A percentile compares a stretch with the other conserved stretches of the same genome.
Evolutionary conservation across 805 yeast genomes (phyloP).

Genomic region (Lipomyces orientalis): DNA sequence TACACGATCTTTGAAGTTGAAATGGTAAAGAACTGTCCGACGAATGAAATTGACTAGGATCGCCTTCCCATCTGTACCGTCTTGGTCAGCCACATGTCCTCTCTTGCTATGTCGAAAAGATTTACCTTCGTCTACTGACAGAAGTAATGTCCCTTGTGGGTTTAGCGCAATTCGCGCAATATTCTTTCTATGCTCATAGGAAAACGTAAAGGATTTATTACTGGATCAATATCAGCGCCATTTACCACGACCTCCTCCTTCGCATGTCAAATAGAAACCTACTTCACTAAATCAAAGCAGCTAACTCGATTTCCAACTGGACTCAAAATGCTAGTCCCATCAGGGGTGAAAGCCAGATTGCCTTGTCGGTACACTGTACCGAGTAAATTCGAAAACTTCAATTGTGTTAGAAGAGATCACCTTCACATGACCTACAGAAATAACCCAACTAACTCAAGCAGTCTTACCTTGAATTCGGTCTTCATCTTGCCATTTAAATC

Average conservation of each 20-base stretch:
- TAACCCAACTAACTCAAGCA: not conserved
- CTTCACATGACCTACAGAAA: not conserved
- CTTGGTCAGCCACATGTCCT: not conserved
- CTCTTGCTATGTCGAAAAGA: not conserved
- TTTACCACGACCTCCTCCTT: not conserved
- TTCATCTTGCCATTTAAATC: constrained; percentile 57
- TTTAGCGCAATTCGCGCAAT: constrained; percentile 81
- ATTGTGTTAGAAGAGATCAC: constrained; percentile 40
- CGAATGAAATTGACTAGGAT: constrained; percentile 84
- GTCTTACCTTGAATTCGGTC: constrained; percentile 65
- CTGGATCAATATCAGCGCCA: constrained; percentile 14
- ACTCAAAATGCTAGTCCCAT: constrained; percentile 80
- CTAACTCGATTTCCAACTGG: constrained; percentile 96
- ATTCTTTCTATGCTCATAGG: constrained; percentile 90
- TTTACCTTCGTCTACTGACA: constrained; percentile 67
- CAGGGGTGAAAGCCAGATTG: constrained; percentile 82
- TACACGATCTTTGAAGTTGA: constrained; percentile 85
- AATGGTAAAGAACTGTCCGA: constrained; percentile 87
- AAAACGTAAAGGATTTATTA: constrained; percentile 85
- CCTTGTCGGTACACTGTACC: constrained; percentile 97
- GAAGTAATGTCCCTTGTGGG: constrained; percentile 74
- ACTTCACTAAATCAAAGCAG: constrained; percentile 76
- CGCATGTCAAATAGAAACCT: not conserved
- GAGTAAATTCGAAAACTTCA: constrained; percentile 78
- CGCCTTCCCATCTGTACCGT: constrained; percentile 79